Conservation (phyloP, 176 grass and related monocot genomes). For the Thalia dealbata region DNA sequence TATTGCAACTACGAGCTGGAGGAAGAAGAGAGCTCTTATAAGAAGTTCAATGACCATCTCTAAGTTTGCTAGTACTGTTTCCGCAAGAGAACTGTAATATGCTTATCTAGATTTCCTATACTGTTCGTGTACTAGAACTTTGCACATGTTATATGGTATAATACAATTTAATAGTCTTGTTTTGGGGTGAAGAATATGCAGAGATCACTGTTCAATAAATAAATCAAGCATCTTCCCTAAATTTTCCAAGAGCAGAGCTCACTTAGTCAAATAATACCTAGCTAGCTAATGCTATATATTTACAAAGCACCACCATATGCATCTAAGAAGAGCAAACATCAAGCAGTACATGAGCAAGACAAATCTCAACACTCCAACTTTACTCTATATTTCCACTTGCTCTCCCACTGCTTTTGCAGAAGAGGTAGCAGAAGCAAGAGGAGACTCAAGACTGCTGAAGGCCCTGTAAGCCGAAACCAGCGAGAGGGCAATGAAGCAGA, state of each 20-base stretch:
- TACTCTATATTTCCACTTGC: slow-evolving; percentile 4
- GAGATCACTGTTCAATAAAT: too few species aligned
- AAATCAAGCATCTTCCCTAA: too few species aligned
- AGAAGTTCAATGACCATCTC: not conserved
- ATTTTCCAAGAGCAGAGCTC: too few species aligned
- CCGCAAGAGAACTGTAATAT: too few species aligned
- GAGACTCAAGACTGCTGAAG: slow-evolving; percentile 50
- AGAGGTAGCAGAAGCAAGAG: slow-evolving; percentile 1
- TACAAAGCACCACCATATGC: not conserved
- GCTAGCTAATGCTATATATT: too few species aligned
- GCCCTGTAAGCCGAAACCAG: slow-evolving; percentile 57
- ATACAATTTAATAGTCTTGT: too few species aligned
- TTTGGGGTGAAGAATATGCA: too few species aligned
- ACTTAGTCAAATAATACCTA: too few species aligned
- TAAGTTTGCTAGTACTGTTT: too few species aligned
- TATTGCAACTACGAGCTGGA: not conserved
- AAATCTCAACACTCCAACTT: not conserved
- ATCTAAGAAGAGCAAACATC: not conserved
- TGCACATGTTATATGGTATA: too few species aligned
- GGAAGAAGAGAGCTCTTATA: not conserved
- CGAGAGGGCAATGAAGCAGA: slow-evolving; percentile 63
- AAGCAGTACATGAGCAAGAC: not conserved
- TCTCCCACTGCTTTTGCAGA: slow-evolving; percentile 20
- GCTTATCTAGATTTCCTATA: too few species aligned
- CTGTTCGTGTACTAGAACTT: too few species aligned